A percentile compares a stretch with the other conserved stretches of the same genome.
Conservation (phyloP, 2,329 filamentous ascomycete species). For the Penicillium hordei region DNA sequence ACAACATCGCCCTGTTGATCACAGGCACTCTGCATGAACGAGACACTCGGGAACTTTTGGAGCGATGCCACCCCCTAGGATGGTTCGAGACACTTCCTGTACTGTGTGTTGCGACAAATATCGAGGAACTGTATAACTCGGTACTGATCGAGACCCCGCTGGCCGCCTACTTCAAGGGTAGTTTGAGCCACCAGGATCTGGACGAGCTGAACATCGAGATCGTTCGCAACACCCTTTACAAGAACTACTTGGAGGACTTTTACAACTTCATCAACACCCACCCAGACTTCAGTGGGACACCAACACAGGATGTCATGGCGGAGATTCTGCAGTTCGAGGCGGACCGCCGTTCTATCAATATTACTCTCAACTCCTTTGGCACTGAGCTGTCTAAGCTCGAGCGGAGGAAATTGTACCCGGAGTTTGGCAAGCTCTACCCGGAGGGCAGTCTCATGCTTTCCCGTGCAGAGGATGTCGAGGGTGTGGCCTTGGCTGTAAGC, state of each 20-base stretch:
- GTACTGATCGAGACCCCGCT: constrained; percentile 95
- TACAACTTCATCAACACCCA: constrained; percentile 90
- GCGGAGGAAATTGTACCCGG: constrained; percentile 93
- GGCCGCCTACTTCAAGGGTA: constrained; percentile 96
- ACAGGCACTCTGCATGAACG: constrained; percentile 96
- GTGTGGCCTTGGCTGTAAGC: constrained; percentile 88
- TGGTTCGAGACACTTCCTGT: constrained; percentile 99
- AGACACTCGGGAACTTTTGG: constrained; percentile 90
- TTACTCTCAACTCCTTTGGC: constrained; percentile 97
- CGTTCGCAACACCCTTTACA: constrained; percentile 96
- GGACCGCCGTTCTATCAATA: constrained; percentile 95
- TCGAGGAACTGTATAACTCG: constrained; percentile 97
- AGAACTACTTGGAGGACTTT: constrained; percentile 99
- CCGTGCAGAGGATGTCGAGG: constrained; percentile 90
- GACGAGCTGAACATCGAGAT: constrained; percentile 99
- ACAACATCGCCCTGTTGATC: constrained; percentile 96
- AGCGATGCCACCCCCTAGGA: constrained; percentile 92
- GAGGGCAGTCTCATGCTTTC: constrained; percentile 95
- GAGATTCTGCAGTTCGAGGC: constrained; percentile 97
- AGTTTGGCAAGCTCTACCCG: constrained; percentile 85
- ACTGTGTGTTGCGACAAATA: constrained; percentile 95
- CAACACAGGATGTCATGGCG: constrained; percentile 91
- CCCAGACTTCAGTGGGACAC: constrained; percentile 80
- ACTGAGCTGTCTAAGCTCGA: constrained; percentile 93
- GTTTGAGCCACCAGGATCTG: constrained; percentile 90